A percentile compares a stretch with the other conserved stretches of the same genome.
phyloP scores from a whole-genome alignment of 2,329 filamentous ascomycete species.

The Botrytis fragariae region DNA sequence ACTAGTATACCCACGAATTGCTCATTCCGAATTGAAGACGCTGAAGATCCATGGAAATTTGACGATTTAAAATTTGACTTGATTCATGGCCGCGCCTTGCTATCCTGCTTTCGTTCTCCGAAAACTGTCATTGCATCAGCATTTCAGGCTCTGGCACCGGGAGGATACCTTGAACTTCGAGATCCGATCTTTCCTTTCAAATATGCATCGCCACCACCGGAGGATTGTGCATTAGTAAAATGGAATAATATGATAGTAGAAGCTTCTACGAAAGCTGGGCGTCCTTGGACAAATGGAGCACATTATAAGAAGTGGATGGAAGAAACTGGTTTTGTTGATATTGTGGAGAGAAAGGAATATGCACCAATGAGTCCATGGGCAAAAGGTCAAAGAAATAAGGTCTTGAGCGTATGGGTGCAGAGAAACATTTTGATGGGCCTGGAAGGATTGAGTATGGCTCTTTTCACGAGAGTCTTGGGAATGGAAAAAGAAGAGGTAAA shows the following conservation, averaged over 20 bases:
- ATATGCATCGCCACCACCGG: background rate
- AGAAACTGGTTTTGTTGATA: constrained; percentile 32
- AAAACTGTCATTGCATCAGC: constrained; percentile 6
- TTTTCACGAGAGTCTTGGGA: constrained; percentile 31
- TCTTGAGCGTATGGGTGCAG: constrained; percentile 28
- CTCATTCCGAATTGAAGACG: constrained; percentile 39
- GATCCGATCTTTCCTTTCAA: constrained; percentile 15
- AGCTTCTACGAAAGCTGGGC: constrained; percentile 24
- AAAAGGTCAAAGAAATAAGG: constrained; percentile 33
- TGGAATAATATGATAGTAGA: constrained; percentile 20
- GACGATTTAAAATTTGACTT: constrained; percentile 17
- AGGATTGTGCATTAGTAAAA: background rate
- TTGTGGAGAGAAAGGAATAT: constrained; percentile 33
- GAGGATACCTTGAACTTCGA: constrained; percentile 17
- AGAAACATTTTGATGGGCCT: constrained; percentile 28
- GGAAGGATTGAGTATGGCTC: constrained; percentile 25
- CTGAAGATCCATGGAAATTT: constrained; percentile 36
- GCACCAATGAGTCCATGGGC: constrained; percentile 34
- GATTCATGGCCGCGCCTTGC: constrained; percentile 2
- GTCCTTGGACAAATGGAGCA: constrained; percentile 30
- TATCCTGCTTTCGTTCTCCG: constrained; percentile 12
- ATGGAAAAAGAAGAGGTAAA: constrained; percentile 34
- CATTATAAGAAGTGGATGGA: constrained; percentile 34
- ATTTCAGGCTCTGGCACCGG: constrained; percentile 6
- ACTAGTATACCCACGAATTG: constrained; percentile 31